phyloP scores from a whole-genome alignment of 345 rosid species.

The Schrenkiella parvula region DNA sequence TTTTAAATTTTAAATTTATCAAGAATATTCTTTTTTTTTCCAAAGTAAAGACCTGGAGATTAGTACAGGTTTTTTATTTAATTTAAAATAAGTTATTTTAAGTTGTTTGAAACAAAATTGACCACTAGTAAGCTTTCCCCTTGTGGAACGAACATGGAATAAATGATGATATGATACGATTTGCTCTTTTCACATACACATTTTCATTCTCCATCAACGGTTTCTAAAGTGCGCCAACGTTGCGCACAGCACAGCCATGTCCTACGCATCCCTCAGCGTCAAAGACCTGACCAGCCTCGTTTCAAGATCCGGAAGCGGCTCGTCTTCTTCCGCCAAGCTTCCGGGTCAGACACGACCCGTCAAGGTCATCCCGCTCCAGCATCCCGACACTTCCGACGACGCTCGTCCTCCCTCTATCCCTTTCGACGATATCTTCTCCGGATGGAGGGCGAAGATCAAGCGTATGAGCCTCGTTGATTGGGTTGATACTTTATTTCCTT shows the following conservation, averaged over 20 bases:
- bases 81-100: no score
- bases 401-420: slow-evolving; percentile 32
- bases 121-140: neutral
- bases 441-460: slow-evolving; percentile 45
- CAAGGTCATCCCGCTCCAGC: slow-evolving; percentile 72
- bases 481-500: slow-evolving; percentile 63
- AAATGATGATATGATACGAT: neutral
- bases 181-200: neutral
- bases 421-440: slow-evolving; percentile 34
- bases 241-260: slow-evolving; percentile 20
- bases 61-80: no score
- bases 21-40: no score
- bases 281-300: slow-evolving; percentile 32
- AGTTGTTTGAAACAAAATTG: neutral
- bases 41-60: no score
- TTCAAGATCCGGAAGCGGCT: slow-evolving; percentile 29
- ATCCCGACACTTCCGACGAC: slow-evolving; percentile 45
- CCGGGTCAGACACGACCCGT: slow-evolving; percentile 54
- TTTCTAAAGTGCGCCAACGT: slow-evolving; percentile 8
- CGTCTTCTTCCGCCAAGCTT: slow-evolving; percentile 22
- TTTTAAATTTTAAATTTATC: no score
- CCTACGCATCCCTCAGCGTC: slow-evolving; percentile 38
- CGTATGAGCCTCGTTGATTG: slow-evolving; percentile 56
- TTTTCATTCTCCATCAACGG: neutral
- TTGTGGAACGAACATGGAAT: neutral